Percentiles rank a stretch among this genome's conserved stretches.
Evolutionary conservation across 2,329 filamentous ascomycete genomes (phyloP).

Genomic region (Fusarium succisae): DNA sequence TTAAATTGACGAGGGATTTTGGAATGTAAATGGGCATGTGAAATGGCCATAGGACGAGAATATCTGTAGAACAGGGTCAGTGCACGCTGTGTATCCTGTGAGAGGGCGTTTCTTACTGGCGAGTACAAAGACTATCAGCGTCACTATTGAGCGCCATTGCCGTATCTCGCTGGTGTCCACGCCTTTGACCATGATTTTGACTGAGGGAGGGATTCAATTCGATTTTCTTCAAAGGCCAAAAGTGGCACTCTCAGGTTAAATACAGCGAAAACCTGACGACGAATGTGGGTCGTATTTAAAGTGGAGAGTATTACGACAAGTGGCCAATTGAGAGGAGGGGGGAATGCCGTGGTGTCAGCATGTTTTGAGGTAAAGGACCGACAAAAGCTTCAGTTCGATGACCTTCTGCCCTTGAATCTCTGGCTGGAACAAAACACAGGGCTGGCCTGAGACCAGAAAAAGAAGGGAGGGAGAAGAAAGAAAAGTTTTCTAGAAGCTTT

Average conservation of each 20-base stretch:
- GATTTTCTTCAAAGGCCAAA: background rate
- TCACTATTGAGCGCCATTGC: slow-evolving; percentile 75
- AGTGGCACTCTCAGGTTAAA: background rate
- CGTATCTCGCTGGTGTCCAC: slow-evolving; percentile 56
- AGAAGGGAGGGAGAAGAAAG: background rate
- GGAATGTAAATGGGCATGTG: slow-evolving; percentile 71
- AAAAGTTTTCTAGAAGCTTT: slow-evolving; percentile 12
- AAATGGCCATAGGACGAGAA: slow-evolving; percentile 75
- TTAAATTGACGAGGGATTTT: slow-evolving; percentile 54
- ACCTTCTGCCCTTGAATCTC: background rate
- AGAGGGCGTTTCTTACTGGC: slow-evolving; percentile 67
- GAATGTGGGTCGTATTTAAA: background rate
- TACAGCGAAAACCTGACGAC: slow-evolving; percentile 1
- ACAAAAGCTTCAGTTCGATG: slow-evolving; percentile 1
- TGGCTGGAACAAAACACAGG: background rate
- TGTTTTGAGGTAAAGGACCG: background rate
- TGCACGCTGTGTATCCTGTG: background rate
- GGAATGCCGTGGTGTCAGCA: background rate
- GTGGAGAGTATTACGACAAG: background rate
- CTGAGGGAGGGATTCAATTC: background rate
- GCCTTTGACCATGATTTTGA: slow-evolving; percentile 13
- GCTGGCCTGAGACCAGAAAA: background rate
- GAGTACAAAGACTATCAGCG: slow-evolving; percentile 73
- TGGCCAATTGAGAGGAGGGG: background rate
- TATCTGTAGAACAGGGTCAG: slow-evolving; percentile 57